Conservation (phyloP, 75 land plant genomes). For the Pinus albicaulis region DNA sequence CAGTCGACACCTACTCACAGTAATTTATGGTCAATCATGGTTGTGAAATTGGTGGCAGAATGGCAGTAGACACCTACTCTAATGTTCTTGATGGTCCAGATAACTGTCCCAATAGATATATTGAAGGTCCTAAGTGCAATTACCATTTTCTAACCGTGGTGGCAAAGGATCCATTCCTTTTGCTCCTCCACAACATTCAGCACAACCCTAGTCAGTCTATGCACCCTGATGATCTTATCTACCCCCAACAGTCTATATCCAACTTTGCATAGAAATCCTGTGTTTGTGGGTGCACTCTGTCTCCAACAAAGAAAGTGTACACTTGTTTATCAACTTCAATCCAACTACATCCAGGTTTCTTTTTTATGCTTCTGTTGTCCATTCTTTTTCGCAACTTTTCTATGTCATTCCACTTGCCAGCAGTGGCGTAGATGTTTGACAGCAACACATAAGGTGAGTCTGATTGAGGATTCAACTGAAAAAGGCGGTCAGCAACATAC, state of each 20-base stretch:
- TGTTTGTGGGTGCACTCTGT: slow-evolving; percentile 8
- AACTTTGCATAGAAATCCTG: slow-evolving; percentile 8
- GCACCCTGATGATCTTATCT: neutral
- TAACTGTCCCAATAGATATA: neutral
- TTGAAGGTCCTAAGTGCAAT: neutral
- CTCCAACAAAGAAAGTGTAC: slow-evolving; percentile 1
- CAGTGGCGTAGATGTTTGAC: slow-evolving; percentile 2
- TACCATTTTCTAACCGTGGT: slow-evolving; percentile 4
- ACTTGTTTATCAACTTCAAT: neutral
- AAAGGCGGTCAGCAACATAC: neutral
- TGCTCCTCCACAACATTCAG: neutral
- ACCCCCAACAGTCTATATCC: neutral
- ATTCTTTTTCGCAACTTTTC: neutral
- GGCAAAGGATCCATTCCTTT: neutral
- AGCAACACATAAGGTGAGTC: neutral
- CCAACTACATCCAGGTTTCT: slow-evolving; percentile 10
- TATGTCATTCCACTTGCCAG: neutral
- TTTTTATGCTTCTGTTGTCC: slow-evolving; percentile 1
- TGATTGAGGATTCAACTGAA: neutral
- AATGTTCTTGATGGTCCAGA: neutral
- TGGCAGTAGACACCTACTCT: too few relatives aligned
- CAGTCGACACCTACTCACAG: too few relatives aligned
- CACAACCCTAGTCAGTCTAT: neutral
- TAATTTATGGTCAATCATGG: too few relatives aligned
- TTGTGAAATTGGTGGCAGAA: too few relatives aligned